Evolutionary conservation across 306 rosid species (phyloP).

Genomic region (Ormosia emarginata): DNA sequence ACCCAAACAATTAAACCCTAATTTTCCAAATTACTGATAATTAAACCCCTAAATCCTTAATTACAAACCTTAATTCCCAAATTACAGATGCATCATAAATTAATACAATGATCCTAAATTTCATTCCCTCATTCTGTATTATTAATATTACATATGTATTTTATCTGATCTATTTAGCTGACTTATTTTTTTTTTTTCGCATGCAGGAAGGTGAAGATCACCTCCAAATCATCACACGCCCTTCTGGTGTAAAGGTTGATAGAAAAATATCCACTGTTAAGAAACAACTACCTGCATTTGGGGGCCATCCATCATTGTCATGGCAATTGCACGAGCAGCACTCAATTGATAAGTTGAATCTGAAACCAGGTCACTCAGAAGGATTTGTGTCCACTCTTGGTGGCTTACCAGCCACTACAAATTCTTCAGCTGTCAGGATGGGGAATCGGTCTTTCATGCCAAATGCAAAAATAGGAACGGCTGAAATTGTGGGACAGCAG

Average conservation of each 20-base stretch:
- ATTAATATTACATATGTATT: background rate
- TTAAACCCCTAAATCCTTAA: background rate
- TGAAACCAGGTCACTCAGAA: constrained; percentile 49
- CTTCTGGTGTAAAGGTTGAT: constrained; percentile 37
- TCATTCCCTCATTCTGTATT: background rate
- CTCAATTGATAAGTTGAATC: constrained; percentile 44
- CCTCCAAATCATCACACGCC: constrained; percentile 36
- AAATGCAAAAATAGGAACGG: constrained; percentile 37
- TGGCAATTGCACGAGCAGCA: constrained; percentile 65
- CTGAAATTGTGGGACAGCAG: constrained; percentile 45
- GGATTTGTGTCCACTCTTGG: constrained; percentile 45
- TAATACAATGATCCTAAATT: background rate
- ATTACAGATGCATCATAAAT: background rate
- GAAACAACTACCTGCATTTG: constrained; percentile 56
- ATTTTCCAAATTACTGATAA: background rate
- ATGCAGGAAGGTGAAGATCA: constrained; percentile 67
- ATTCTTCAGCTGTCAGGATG: constrained; percentile 41
- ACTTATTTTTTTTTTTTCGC: background rate
- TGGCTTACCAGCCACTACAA: constrained; percentile 36
- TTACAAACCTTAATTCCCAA: background rate
- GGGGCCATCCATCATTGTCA: constrained; percentile 44
- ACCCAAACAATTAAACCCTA: background rate
- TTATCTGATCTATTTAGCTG: background rate
- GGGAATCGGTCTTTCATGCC: constrained; percentile 43
- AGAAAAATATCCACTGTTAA: constrained; percentile 46